Conservation (phyloP, 768 basidiomycete genomes). For the Boletus pseudopeckii region DNA sequence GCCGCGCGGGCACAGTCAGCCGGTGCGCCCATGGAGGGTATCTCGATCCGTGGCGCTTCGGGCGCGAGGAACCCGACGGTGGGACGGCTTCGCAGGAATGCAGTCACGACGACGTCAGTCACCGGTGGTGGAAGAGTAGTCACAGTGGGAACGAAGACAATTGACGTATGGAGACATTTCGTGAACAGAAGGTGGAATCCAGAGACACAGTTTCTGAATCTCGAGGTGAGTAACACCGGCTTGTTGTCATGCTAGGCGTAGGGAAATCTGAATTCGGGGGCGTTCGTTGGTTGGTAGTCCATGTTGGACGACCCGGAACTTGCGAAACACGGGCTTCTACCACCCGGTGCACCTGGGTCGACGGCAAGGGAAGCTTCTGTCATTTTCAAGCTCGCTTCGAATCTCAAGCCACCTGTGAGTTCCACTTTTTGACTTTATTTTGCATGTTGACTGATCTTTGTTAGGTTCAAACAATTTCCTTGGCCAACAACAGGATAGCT, state of each 20-base stretch:
- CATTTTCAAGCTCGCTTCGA: slow-evolving; percentile 82
- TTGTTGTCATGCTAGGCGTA: background rate
- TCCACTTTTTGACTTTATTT: background rate
- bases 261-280: slow-evolving; percentile 1
- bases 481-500: slow-evolving; percentile 74
- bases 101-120: slow-evolving; percentile 34
- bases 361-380: slow-evolving; percentile 68
- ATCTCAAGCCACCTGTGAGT: slow-evolving; percentile 70
- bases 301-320: slow-evolving; percentile 78
- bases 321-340: slow-evolving; percentile 62
- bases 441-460: background rate
- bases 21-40: slow-evolving; percentile 43
- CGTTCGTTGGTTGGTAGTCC: slow-evolving; percentile 43
- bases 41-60: slow-evolving; percentile 66
- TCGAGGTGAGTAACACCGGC: slow-evolving; percentile 58
- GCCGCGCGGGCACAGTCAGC: slow-evolving; percentile 37
- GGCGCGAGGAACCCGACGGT: slow-evolving; percentile 39
- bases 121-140: slow-evolving; percentile 12
- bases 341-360: slow-evolving; percentile 68
- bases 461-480: slow-evolving; percentile 76
- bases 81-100: slow-evolving; percentile 61
- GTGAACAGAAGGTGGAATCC: slow-evolving; percentile 71
- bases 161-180: slow-evolving; percentile 76
- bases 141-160: slow-evolving; percentile 33
- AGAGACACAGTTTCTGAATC: slow-evolving; percentile 68